A percentile compares a stretch with the other conserved stretches of the same genome.
Conservation (phyloP, 108 stramenopile genomes). For the Skeletonema tropicum region DNA sequence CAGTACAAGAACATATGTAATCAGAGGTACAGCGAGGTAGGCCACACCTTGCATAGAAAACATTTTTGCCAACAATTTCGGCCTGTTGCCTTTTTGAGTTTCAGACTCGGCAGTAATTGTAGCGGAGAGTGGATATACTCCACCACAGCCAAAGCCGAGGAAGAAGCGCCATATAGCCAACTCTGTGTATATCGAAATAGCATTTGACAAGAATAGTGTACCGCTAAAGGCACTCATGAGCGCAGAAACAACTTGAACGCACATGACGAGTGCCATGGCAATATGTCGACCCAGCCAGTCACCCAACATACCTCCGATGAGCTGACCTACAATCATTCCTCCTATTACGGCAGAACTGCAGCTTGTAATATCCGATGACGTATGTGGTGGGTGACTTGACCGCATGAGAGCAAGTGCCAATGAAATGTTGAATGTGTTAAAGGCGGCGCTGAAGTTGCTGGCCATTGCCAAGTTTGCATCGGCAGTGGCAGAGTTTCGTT, state of each 20-base stretch:
- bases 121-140: constrained; percentile 90
- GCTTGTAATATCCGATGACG: constrained; percentile 40
- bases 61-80: constrained; percentile 71
- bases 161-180: constrained; percentile 76
- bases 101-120: constrained; percentile 74
- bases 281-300: constrained; percentile 58
- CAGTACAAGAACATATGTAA: constrained; percentile 51
- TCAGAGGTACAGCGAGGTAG: constrained; percentile 67
- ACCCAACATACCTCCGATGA: constrained; percentile 58
- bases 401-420: constrained; percentile 58
- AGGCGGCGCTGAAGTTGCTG: constrained; percentile 65
- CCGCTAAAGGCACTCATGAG: constrained; percentile 42
- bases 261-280: constrained; percentile 60
- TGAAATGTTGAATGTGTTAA: constrained; percentile 60
- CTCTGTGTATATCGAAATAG: constrained; percentile 15
- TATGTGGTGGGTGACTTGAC: constrained; percentile 24
- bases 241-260: constrained; percentile 51
- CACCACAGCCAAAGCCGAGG: constrained; percentile 84
- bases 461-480: constrained; percentile 61
- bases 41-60: constrained; percentile 86
- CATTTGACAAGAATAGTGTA: not conserved
- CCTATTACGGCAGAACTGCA: constrained; percentile 60
- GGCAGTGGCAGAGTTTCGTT: constrained; percentile 45
- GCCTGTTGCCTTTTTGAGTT: constrained; percentile 16
- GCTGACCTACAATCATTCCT: constrained; percentile 72